phyloP scores from a whole-genome alignment of 2,329 filamentous ascomycete species.

The Lasiodiplodia hormozganensis region DNA sequence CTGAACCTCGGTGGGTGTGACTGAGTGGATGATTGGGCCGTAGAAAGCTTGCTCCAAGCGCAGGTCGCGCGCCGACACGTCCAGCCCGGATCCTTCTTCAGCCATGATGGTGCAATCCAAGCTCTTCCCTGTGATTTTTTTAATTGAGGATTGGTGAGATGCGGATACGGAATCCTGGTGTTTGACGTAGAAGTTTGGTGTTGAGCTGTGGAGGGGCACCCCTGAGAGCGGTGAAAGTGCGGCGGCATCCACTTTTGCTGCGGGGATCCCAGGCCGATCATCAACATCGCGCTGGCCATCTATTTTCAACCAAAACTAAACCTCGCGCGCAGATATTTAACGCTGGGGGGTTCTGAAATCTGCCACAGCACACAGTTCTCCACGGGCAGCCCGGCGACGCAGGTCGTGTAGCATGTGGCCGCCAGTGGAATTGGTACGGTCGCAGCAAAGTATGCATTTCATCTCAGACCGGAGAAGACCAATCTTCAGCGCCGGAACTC shows the following conservation, averaged over 20 bases:
- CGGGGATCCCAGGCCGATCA: constrained; percentile 9
- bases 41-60: constrained; percentile 28
- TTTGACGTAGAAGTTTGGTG: constrained; percentile 15
- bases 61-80: constrained; percentile 27
- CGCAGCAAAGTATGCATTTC: too few species aligned
- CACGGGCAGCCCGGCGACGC: too few species aligned
- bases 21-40: constrained; percentile 29
- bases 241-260: constrained; percentile 28
- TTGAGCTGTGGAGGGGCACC: constrained; percentile 21
- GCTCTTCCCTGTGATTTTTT: constrained; percentile 4
- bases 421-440: too few species aligned
- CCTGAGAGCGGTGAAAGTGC: constrained; percentile 20
- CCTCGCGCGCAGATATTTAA: too few species aligned
- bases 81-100: constrained; percentile 8
- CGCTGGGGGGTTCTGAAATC: background rate
- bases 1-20: constrained; percentile 25
- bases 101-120: constrained; percentile 18
- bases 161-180: background rate
- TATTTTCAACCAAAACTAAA: too few species aligned
- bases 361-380: background rate
- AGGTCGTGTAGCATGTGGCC: too few species aligned
- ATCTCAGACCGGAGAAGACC: too few species aligned
- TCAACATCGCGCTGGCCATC: background rate
- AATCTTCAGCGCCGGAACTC: too few species aligned
- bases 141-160: background rate